Conservation (phyloP, 2,329 filamentous ascomycete species). For the Akanthomyces uredinophilus region DNA sequence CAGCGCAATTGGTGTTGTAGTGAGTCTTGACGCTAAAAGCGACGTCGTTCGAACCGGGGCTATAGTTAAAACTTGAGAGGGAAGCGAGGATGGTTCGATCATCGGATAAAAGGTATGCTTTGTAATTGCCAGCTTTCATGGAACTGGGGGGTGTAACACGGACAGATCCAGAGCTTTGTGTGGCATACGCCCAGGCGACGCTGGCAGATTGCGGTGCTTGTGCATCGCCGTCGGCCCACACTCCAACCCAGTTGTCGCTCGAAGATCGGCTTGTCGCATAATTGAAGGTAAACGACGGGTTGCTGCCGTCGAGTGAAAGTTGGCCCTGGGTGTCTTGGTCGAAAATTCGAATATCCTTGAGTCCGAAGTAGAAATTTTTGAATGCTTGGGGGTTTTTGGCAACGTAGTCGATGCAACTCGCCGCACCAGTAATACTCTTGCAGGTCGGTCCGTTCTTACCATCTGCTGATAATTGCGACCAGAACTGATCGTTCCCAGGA, state of each 20-base stretch:
- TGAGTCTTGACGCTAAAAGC: conserved; percentile 4
- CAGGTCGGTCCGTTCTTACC: not conserved
- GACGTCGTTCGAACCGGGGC: not conserved
- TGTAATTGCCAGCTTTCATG: conserved; percentile 2
- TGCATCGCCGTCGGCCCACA: not conserved
- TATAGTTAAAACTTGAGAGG: not conserved
- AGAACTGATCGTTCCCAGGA: conserved; percentile 2
- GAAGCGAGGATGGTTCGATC: conserved; percentile 2
- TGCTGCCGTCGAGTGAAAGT: not conserved
- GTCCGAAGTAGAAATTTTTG: conserved; percentile 1
- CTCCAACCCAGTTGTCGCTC: conserved; percentile 5
- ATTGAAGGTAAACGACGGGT: not conserved
- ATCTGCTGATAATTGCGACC: not conserved
- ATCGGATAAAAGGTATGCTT: not conserved
- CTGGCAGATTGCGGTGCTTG: conserved; percentile 2
- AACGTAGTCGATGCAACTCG: conserved; percentile 5
- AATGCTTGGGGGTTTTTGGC: not conserved
- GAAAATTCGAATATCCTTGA: conserved; percentile 6
- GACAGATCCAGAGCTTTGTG: not conserved
- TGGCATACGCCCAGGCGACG: not conserved
- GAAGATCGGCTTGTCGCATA: not conserved
- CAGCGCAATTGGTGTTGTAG: not conserved
- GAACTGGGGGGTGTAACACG: not conserved
- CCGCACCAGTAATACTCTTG: not conserved
- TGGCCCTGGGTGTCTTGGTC: not conserved